phyloP scores from a whole-genome alignment of 2,329 filamentous ascomycete genomes.

The Talaromyces funiculosus region DNA sequence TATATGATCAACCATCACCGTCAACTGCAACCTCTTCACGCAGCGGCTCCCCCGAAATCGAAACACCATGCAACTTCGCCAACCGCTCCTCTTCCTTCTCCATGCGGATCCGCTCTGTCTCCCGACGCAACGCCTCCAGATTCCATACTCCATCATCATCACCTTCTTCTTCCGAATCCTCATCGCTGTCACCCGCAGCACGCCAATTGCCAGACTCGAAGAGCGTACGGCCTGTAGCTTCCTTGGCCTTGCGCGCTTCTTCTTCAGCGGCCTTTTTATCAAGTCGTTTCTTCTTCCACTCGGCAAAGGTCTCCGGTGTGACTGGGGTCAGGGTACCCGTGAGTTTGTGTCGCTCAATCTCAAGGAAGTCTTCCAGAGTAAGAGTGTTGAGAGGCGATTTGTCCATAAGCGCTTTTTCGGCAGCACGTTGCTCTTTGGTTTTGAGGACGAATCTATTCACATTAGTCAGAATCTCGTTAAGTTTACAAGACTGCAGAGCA shows the following conservation, averaged over 20 bases:
- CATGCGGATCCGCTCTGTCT: conserved; percentile 72
- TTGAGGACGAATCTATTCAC: conserved; percentile 77
- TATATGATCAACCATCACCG: conserved; percentile 4
- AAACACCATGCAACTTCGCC: conserved; percentile 29
- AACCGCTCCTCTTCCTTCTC: conserved; percentile 72
- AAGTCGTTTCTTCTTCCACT: conserved; percentile 93
- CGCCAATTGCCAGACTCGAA: conserved; percentile 97
- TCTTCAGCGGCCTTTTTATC: conserved; percentile 96
- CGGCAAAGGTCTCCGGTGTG: conserved; percentile 84
- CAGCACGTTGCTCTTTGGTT: conserved; percentile 92
- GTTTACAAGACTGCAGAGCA: conserved; percentile 1
- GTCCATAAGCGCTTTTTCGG: conserved; percentile 91
- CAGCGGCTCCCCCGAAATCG: not conserved
- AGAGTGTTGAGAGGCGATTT: conserved; percentile 92
- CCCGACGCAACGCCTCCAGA: conserved; percentile 70
- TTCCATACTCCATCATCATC: conserved; percentile 63
- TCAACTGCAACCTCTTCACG: conserved; percentile 6
- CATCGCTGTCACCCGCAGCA: conserved; percentile 52
- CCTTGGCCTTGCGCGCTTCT: conserved; percentile 83
- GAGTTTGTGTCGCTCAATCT: conserved; percentile 92
- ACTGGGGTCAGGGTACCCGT: conserved; percentile 89
- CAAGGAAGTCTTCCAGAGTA: conserved; percentile 94
- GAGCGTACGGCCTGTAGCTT: conserved; percentile 87
- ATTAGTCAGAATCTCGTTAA: conserved; percentile 5
- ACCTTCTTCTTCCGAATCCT: conserved; percentile 33